Conservation (phyloP, 306 rosid genomes). For the Fragaria nilgerrensis region DNA sequence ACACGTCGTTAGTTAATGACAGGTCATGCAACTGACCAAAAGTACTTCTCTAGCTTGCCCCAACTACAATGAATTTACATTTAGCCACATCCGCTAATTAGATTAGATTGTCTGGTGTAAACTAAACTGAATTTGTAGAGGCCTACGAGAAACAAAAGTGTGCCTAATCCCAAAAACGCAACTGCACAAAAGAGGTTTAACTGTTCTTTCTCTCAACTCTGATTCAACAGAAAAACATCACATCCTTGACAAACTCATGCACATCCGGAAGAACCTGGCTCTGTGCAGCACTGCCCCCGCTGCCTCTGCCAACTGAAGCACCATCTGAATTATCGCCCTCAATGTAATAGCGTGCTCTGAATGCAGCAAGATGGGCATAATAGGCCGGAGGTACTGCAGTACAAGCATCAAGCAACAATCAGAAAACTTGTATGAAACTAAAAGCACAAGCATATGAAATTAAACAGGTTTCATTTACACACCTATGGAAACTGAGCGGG, state of each 20-base stretch:
- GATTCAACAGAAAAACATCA: slow-evolving; percentile 42
- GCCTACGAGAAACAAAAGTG: neutral
- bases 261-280: neutral
- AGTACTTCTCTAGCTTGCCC: neutral
- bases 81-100: neutral
- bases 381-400: slow-evolving; percentile 47
- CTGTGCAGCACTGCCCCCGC: neutral
- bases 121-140: neutral
- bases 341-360: slow-evolving; percentile 36
- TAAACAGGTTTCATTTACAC: neutral
- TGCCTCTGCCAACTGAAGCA: neutral
- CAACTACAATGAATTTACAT: neutral
- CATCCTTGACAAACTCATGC: slow-evolving; percentile 33
- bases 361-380: slow-evolving; percentile 44
- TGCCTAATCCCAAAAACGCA: neutral
- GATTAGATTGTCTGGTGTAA: neutral
- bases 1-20: neutral
- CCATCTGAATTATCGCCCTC: slow-evolving; percentile 26
- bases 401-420: neutral
- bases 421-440: neutral
- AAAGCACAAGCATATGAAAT: neutral
- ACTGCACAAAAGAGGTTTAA: neutral
- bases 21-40: neutral
- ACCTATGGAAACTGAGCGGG: slow-evolving; percentile 53
- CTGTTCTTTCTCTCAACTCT: neutral